These are phyloP conservation scores for Perilla frutescens DNA, from an alignment of 257 asterid genomes.

Conservation along the genomic window DNA sequence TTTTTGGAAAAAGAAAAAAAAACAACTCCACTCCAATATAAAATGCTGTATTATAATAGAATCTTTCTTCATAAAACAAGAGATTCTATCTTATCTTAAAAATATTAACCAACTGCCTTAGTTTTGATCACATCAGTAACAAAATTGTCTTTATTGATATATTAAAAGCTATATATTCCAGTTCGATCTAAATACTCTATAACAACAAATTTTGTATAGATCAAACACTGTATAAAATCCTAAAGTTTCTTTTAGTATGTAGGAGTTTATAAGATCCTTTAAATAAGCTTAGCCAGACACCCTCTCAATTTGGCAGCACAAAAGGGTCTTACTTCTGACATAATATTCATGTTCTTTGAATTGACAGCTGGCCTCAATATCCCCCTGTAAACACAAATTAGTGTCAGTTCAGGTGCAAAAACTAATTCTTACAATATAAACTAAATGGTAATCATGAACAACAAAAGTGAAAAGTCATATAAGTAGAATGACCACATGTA, in stretches of 20 bases:
- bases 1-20: no score
- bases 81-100: neutral
- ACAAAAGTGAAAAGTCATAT: neutral
- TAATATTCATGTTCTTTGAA: conserved; percentile 63
- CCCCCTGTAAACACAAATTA: conserved; percentile 64
- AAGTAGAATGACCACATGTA: neutral
- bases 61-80: neutral
- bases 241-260: neutral
- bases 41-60: neutral
- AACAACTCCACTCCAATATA: neutral
- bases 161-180: neutral
- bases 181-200: neutral
- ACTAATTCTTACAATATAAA: neutral
- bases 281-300: conserved; percentile 8
- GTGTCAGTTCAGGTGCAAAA: conserved; percentile 35
- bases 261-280: neutral
- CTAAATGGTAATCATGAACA: conserved; percentile 7
- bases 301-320: conserved; percentile 24
- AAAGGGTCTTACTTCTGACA: conserved; percentile 69
- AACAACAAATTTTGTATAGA: neutral
- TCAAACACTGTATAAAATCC: neutral
- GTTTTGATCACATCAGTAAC: neutral
- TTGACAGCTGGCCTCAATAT: conserved; percentile 81
- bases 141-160: neutral
- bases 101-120: neutral